Percentiles rank a stretch among this genome's conserved stretches.
Evolutionary conservation across 73 alveolate species (phyloP).

Genomic region (Paramecium sexaurelia): DNA sequence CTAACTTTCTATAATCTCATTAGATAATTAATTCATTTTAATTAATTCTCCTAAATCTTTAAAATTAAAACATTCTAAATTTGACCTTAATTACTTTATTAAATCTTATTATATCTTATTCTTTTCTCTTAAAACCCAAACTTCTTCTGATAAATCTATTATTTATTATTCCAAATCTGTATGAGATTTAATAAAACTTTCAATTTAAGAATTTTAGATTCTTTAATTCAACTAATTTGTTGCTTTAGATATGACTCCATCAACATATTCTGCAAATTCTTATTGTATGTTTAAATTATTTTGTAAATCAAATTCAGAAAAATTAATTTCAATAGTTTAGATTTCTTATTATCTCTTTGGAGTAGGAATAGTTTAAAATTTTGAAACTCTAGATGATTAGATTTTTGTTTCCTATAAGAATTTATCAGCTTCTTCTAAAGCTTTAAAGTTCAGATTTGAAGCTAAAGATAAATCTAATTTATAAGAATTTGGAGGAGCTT

Average conservation of each 20-base stretch:
- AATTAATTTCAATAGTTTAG: neutral
- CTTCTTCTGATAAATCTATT: neutral
- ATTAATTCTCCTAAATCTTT: neutral
- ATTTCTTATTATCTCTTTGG: neutral
- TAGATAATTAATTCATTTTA: neutral
- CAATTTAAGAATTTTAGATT: neutral
- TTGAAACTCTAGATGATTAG: neutral
- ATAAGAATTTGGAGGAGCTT: neutral
- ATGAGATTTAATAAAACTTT: neutral
- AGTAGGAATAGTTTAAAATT: neutral
- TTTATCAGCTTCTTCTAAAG: slow-evolving; percentile 14
- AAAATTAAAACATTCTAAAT: neutral
- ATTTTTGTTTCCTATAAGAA: neutral
- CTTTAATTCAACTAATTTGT: neutral
- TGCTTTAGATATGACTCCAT: neutral
- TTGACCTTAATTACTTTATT: neutral
- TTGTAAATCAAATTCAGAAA: neutral
- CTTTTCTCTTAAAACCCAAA: neutral
- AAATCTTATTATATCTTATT: neutral
- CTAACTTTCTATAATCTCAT: neutral
- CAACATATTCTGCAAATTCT: neutral
- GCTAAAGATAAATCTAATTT: neutral
- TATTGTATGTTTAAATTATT: neutral
- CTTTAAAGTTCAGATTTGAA: neutral
- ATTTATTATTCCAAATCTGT: neutral